Conservation (phyloP, 768 basidiomycete species). For the Kwoniella sp. region DNA sequence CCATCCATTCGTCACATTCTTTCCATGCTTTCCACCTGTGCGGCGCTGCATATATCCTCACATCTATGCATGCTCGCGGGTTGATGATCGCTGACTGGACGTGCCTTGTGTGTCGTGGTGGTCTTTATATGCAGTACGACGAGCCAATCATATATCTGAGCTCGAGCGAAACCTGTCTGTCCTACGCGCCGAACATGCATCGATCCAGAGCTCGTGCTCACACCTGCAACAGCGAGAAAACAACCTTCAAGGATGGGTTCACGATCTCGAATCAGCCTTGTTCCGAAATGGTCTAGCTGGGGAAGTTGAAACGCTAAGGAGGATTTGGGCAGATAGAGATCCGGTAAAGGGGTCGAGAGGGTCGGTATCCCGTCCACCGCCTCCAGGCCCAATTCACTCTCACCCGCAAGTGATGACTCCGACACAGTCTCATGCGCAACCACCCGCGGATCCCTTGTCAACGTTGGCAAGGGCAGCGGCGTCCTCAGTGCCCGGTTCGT, state of each 20-base stretch:
- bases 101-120: constrained; percentile 10
- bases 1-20: constrained; percentile 7
- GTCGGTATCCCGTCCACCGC: constrained; percentile 1
- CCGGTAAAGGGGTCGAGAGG: neutral
- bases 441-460: constrained; percentile 20
- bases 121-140: constrained; percentile 24
- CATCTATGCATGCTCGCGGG: neutral
- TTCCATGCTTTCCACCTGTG: neutral
- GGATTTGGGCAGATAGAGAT: constrained; percentile 21
- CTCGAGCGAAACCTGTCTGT: constrained; percentile 28
- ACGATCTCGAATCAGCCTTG: constrained; percentile 30
- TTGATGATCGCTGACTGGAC: constrained; percentile 4
- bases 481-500: constrained; percentile 14
- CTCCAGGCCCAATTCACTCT: neutral
- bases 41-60: no score
- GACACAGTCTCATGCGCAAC: neutral
- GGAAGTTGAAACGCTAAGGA: constrained; percentile 26
- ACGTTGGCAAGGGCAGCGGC: constrained; percentile 22
- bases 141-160: constrained; percentile 39
- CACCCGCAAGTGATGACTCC: neutral
- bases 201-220: constrained; percentile 12
- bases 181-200: constrained; percentile 22
- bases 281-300: constrained; percentile 24
- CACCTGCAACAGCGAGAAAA: constrained; percentile 24
- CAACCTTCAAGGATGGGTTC: constrained; percentile 26